phyloP scores from a whole-genome alignment of 108 stramenopile genomes.

The Stephanodiscus minutulus region DNA sequence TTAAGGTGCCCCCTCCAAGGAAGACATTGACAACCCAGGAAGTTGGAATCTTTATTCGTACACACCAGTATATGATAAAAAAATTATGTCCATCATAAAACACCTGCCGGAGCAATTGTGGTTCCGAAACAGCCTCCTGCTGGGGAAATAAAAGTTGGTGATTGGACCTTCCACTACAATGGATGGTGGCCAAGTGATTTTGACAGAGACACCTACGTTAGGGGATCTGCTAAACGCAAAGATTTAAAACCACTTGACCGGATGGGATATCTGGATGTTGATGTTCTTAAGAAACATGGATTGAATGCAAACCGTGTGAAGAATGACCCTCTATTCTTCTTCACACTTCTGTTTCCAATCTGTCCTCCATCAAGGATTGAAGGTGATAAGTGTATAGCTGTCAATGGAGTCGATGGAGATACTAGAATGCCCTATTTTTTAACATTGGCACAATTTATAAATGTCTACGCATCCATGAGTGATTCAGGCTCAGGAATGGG shows the following conservation, averaged over 20 bases:
- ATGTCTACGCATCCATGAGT: background rate
- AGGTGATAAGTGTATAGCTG: too few species aligned
- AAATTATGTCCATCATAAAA: background rate
- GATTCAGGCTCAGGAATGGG: too few species aligned
- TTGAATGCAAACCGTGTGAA: background rate
- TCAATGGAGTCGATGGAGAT: conserved; percentile 14
- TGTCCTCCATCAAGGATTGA: too few species aligned
- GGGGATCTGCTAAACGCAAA: background rate
- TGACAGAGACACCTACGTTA: background rate
- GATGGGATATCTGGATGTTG: background rate
- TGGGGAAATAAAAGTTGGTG: background rate
- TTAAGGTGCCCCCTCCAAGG: too few species aligned
- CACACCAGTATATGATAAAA: background rate
- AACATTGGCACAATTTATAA: background rate
- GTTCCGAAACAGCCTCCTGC: background rate
- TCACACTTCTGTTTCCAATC: conserved; percentile 16
- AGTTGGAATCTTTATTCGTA: background rate
- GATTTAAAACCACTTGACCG: background rate
- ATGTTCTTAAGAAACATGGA: conserved; percentile 4
- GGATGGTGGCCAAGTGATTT: background rate
- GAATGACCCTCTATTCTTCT: conserved; percentile 7
- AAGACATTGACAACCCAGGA: background rate
- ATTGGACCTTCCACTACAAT: background rate
- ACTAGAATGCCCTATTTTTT: conserved; percentile 5
- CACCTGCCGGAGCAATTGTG: background rate